A percentile compares a stretch with the other conserved stretches of the same genome.
Evolutionary conservation across 371 early-diverging fungal genomes (phyloP).

Genomic region (Rhizopus stolonifer): DNA sequence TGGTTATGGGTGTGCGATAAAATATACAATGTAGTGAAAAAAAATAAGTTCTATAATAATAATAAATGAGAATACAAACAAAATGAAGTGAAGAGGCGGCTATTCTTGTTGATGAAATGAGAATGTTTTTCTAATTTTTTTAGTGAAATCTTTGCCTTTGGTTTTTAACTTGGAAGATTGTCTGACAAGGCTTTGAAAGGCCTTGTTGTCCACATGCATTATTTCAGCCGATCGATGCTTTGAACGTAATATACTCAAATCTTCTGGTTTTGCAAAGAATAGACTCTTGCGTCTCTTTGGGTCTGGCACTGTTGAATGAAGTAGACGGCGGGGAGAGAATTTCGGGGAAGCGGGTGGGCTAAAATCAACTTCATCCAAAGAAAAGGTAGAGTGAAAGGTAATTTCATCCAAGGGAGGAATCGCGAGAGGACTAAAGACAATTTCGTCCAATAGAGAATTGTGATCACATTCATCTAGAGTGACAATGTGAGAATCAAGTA

Average conservation of each 20-base stretch:
- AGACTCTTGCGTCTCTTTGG: not conserved
- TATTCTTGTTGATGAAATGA: conserved; percentile 20
- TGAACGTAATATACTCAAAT: not conserved
- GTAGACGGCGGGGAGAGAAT: not conserved
- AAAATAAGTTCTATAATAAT: no score
- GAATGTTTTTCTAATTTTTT: conserved; percentile 19
- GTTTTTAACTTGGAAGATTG: conserved; percentile 17
- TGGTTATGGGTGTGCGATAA: no score
- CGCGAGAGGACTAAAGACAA: not conserved
- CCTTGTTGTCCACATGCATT: not conserved
- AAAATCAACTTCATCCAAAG: not conserved
- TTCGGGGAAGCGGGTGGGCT: not conserved
- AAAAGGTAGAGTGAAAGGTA: not conserved
- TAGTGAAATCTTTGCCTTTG: conserved; percentile 21
- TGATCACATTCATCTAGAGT: not conserved
- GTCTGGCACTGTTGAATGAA: not conserved
- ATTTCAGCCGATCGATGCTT: not conserved
- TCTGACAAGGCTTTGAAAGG: conserved; percentile 12
- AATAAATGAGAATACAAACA: no score
- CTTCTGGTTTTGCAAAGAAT: not conserved
- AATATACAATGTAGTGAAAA: no score
- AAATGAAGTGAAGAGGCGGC: no score
- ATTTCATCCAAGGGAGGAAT: not conserved
- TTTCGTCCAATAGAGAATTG: not conserved
- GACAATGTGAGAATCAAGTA: not conserved